Percentiles rank a stretch among this genome's conserved stretches.
Evolutionary conservation across 1,284 basidiomycete species (phyloP).

Genomic region (Leccinum subrobustum): DNA sequence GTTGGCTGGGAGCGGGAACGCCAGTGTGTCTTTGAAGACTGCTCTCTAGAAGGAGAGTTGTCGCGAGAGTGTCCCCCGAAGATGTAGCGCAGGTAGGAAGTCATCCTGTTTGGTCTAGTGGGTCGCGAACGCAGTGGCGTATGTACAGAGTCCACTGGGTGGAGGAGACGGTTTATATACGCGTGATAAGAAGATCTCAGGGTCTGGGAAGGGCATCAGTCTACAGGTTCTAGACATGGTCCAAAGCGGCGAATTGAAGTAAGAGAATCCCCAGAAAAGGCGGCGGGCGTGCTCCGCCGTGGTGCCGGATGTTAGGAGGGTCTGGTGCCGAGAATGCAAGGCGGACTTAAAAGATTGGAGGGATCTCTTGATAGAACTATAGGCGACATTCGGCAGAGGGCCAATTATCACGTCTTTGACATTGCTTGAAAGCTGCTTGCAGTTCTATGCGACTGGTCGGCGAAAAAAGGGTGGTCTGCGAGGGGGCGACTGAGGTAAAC

Average conservation of each 20-base stretch:
- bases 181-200: constrained; percentile 21
- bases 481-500: constrained; percentile 32
- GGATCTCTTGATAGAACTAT: constrained; percentile 9
- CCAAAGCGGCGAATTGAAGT: constrained; percentile 30
- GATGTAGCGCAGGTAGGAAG: constrained; percentile 36
- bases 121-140: constrained; percentile 24
- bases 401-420: constrained; percentile 33
- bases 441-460: constrained; percentile 1
- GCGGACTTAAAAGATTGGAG: constrained; percentile 14
- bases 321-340: constrained; percentile 20
- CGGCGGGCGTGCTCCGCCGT: constrained; percentile 11
- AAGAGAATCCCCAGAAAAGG: constrained; percentile 35
- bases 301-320: constrained; percentile 19
- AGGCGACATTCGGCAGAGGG: constrained; percentile 8
- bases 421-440: constrained; percentile 17
- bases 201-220: constrained; percentile 18
- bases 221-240: constrained; percentile 22
- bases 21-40: constrained; percentile 28
- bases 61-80: constrained; percentile 33
- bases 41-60: constrained; percentile 23
- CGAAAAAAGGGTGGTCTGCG: constrained; percentile 4
- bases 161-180: constrained; percentile 26
- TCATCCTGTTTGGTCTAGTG: constrained; percentile 23
- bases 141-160: constrained; percentile 6
- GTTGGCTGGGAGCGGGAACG: constrained; percentile 33